Percentiles rank a stretch among this genome's conserved stretches.
Evolutionary conservation across 2,329 filamentous ascomycete genomes (phyloP).

Genomic region (Verticillium nonalfalfae): DNA sequence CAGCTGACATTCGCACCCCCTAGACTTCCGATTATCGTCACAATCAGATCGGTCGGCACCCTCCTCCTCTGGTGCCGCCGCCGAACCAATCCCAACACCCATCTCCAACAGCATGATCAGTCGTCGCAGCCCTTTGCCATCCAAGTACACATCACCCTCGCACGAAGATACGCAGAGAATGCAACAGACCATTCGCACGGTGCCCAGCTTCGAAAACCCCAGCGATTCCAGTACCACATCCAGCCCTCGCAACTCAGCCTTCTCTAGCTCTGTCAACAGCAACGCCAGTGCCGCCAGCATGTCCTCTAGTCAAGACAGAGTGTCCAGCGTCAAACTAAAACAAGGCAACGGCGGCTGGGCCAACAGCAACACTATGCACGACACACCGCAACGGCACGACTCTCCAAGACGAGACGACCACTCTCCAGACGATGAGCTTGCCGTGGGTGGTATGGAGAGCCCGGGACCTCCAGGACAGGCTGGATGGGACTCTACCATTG

Average conservation of each 20-base stretch:
- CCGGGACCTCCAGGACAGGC: constrained; percentile 21
- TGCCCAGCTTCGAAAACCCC: constrained; percentile 46
- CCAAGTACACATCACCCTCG: constrained; percentile 3
- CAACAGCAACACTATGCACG: constrained; percentile 10
- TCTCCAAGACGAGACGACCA: constrained; percentile 5
- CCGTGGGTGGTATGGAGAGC: constrained; percentile 23
- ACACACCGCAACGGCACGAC: constrained; percentile 1
- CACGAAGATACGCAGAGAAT: constrained; percentile 22
- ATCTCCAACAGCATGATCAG: constrained; percentile 31
- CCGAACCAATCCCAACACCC: constrained; percentile 24
- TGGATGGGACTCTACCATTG: constrained; percentile 61
- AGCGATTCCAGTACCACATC: constrained; percentile 36
- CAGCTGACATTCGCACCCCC: neutral
- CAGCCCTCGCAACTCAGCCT: constrained; percentile 37
- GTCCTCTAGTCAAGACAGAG: constrained; percentile 25
- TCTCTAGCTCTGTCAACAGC: constrained; percentile 52
- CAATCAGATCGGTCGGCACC: constrained; percentile 2
- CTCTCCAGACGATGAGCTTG: constrained; percentile 6
- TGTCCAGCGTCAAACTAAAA: constrained; percentile 29
- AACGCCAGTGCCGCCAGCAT: constrained; percentile 41
- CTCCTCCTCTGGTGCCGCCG: constrained; percentile 16
- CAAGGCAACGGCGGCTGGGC: constrained; percentile 4
- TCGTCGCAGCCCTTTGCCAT: neutral
- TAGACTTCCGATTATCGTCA: constrained; percentile 19
- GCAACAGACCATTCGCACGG: constrained; percentile 48